A percentile compares a stretch with the other conserved stretches of the same genome.
Conservation (phyloP, 176 grass and related monocot species). For the Olyra latifolia region DNA sequence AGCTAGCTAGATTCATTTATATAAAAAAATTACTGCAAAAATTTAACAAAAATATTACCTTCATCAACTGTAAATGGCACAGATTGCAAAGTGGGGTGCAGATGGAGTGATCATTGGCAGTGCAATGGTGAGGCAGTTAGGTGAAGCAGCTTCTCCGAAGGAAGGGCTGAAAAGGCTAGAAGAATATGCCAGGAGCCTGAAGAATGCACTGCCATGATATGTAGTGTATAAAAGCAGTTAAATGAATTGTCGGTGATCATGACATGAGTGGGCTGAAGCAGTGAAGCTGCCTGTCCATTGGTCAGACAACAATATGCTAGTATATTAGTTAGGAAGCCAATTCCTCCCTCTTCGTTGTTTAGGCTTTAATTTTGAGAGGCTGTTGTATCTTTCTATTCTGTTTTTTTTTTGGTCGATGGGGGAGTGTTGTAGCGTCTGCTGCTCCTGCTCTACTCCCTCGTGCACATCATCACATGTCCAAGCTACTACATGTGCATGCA, state of each 20-base stretch:
- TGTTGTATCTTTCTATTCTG: not conserved
- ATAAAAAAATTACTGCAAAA: too few species aligned
- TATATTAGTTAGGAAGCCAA: not conserved
- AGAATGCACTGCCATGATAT: slow-evolving; percentile 54
- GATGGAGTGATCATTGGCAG: slow-evolving; percentile 84
- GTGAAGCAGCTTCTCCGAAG: slow-evolving; percentile 56
- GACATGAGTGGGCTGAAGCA: not conserved
- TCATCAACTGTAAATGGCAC: not conserved
- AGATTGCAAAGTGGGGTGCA: slow-evolving; percentile 84
- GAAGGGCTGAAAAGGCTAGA: slow-evolving; percentile 66
- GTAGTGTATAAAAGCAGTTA: not conserved
- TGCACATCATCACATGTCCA: too few species aligned
- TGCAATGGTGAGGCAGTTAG: slow-evolving; percentile 72
- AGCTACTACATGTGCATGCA: too few species aligned
- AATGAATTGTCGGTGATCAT: not conserved
- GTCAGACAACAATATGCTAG: not conserved
- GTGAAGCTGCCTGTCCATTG: not conserved
- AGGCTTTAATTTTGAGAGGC: not conserved
- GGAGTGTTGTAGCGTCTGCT: not conserved
- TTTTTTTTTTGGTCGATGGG: too few species aligned
- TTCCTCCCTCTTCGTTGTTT: too few species aligned
- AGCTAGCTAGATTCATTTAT: not conserved
- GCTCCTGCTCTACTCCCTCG: too few species aligned
- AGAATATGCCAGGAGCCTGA: slow-evolving; percentile 54
- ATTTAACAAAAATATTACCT: too few species aligned